Base-by-base conservation (phyloP, 768 basidiomycete species). In the Tricholoma bakamatsutake region DNA sequence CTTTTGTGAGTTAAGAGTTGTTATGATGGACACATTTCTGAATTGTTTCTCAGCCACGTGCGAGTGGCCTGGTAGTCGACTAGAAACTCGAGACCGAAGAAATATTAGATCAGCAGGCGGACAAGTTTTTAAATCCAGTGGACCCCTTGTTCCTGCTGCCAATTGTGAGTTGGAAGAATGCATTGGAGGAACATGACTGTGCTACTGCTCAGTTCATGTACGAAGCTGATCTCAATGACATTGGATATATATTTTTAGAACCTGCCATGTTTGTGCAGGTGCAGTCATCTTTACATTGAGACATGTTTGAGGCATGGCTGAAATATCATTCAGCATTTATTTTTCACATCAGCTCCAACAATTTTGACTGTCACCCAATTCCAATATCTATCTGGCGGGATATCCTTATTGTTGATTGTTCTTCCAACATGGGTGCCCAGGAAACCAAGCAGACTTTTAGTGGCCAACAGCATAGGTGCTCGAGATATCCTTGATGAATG, bases 121-220 rank as follows among this genome's bases (percentile, higher is more conserved):
- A 58, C 39, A 58, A 58, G 21, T 58, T 58, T 27, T 17, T 47
- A 21, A 54, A 58, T 30, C 54, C 57, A 6, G 21, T 28, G 4
- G 24, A n/a, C 11, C 12, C 28, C 1, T 31, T 58, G 1, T 48
- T 45, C 5, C 50, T 50, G 8, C 57, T 35, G 4, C 24, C 54
- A 0, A 59, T 59, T 13, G 24, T 39, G 5, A 48, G 50, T 1
- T 55, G 57, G 57, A 50, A 18, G 6, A 12, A 31, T 1, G 50
- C 54, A 6, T 24, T 55, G 12, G 15, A 10, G 4, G 21, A 52
- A 11, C 11, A 51, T 13, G 24, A 55, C 33, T 18, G 12, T 10
- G 12, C 28, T 5, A 18, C 30, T 1, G 5, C 28, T 3, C 30
- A 24, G n/a, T 27, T 58, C 13, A 28, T 52, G 5, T 8, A 40